Conservation (phyloP, 2,329 filamentous ascomycete species). For the Verruconis gallopava region DNA sequence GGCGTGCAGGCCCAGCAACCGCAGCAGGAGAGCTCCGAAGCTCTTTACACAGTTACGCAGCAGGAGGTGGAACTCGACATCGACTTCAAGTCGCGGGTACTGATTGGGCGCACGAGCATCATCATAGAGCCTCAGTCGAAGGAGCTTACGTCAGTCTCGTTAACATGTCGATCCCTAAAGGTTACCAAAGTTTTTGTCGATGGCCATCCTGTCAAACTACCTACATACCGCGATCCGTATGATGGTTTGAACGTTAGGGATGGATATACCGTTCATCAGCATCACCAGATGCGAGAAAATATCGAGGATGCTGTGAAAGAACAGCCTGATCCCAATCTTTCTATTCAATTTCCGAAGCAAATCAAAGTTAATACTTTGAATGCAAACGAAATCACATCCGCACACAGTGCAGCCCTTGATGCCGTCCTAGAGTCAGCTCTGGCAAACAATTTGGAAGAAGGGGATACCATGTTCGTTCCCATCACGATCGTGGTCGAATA, state of each 20-base stretch:
- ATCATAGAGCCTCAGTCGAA: conserved; percentile 54
- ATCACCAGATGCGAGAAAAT: conserved; percentile 62
- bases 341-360: conserved; percentile 45
- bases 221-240: conserved; percentile 51
- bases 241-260: conserved; percentile 48
- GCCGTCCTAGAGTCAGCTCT: not conserved
- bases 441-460: conserved; percentile 4
- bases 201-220: conserved; percentile 23
- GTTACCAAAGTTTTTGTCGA: conserved; percentile 38
- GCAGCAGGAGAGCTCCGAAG: conserved; percentile 12
- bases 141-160: conserved; percentile 40
- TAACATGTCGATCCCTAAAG: conserved; percentile 51
- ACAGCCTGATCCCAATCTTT: conserved; percentile 42
- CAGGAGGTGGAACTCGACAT: conserved; percentile 85
- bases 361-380: conserved; percentile 50
- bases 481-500: conserved; percentile 52
- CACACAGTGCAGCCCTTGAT: not conserved
- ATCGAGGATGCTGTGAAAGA: conserved; percentile 45
- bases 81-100: conserved; percentile 61
- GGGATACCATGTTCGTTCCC: not conserved
- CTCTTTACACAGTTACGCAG: conserved; percentile 52
- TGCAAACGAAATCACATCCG: conserved; percentile 16
- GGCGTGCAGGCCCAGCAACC: conserved; percentile 19
- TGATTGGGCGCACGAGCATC: conserved; percentile 72
- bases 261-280: conserved; percentile 53